A percentile compares a stretch with the other conserved stretches of the same genome.
phyloP scores from a whole-genome alignment of 306 rosid species.

The Castanopsis chinensis region DNA sequence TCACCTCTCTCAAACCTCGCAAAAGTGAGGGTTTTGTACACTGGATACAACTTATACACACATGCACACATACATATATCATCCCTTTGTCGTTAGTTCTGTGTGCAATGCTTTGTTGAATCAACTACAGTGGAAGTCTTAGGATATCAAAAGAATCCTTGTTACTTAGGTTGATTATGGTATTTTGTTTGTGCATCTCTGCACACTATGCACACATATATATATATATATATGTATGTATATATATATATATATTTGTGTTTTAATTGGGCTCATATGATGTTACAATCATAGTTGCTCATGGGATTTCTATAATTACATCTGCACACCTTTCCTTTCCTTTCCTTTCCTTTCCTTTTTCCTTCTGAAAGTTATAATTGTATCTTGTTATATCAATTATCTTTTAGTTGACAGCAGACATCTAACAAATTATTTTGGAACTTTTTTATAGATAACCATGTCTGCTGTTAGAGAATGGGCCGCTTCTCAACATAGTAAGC shows the following conservation, averaged over 20 bases:
- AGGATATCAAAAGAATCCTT: not conserved
- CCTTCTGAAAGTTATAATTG: not conserved
- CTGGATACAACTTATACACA: no score
- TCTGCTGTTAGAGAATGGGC: slow-evolving; percentile 99
- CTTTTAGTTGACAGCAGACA: slow-evolving; percentile 1
- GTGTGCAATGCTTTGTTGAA: not conserved
- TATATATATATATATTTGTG: not conserved
- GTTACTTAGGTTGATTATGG: not conserved
- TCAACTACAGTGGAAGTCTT: not conserved
- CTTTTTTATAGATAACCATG: slow-evolving; percentile 84
- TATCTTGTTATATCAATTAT: not conserved
- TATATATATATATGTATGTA: no score
- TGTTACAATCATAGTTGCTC: not conserved
- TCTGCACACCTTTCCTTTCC: not conserved
- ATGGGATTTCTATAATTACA: not conserved
- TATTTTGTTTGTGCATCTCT: not conserved
- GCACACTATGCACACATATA: not conserved
- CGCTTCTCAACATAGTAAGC: slow-evolving; percentile 87
- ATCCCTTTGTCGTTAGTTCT: no score
- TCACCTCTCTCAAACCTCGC: no score
- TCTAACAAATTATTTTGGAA: slow-evolving; percentile 27
- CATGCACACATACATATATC: no score
- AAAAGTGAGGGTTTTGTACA: no score
- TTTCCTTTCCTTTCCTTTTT: no score
- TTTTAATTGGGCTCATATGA: not conserved